Percentiles rank a stretch among this genome's conserved stretches.
phyloP scores from a whole-genome alignment of 306 rosid species.

The Oxytropis ochrocephala region DNA sequence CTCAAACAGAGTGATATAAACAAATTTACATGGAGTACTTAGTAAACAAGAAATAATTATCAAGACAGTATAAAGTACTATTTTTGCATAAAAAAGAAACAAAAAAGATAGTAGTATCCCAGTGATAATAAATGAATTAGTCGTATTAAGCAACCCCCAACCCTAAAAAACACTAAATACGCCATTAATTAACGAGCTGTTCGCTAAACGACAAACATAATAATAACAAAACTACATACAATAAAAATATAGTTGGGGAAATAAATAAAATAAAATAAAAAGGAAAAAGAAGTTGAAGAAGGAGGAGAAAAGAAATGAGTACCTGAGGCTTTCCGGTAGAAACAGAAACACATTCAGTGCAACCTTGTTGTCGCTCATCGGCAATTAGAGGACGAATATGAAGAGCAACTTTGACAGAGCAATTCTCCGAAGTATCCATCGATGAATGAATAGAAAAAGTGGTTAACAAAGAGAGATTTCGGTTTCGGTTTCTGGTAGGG shows the following conservation, averaged over 20 bases:
- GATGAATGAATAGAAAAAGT: background rate
- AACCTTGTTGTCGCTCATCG: constrained; percentile 67
- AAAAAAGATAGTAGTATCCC: background rate
- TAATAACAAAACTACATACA: background rate
- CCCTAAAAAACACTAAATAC: background rate
- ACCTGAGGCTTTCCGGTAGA: constrained; percentile 61
- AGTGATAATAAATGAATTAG: background rate
- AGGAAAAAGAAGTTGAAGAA: background rate
- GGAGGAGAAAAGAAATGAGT: background rate
- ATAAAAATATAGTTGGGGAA: background rate
- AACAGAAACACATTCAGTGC: constrained; percentile 61
- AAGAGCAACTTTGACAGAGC: constrained; percentile 73
- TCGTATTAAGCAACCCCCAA: background rate
- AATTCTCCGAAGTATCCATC: constrained; percentile 67
- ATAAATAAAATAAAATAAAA: background rate
- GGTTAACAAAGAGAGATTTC: background rate
- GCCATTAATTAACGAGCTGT: constrained; percentile 10
- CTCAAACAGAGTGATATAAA: background rate
- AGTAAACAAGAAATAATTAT: constrained; percentile 11
- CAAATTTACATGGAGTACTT: constrained; percentile 3
- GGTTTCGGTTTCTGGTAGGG: background rate
- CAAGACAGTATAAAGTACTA: background rate
- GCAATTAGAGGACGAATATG: constrained; percentile 78
- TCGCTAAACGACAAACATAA: constrained; percentile 21
- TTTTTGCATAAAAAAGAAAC: background rate